Base-by-base conservation (phyloP, 495 filamentous ascomycete species). In the Podospora comata region DNA sequence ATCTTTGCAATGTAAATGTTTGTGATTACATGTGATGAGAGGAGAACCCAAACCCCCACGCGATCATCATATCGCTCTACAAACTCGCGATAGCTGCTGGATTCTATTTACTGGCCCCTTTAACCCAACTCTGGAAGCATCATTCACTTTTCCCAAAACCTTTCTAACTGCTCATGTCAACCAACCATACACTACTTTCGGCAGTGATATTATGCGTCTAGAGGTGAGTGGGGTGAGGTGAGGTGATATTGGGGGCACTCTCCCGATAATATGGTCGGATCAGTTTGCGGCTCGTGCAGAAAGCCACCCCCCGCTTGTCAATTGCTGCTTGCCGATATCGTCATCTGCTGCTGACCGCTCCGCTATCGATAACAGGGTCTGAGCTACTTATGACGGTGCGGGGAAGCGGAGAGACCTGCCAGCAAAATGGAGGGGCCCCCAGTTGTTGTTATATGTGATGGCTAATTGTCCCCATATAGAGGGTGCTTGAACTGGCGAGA, bases 301-400 rank as follows among this genome's bases (percentile, higher is more conserved):
- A 48, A 48, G 23, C 59, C 59, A 34, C 27, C 59, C 59, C 59
- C 59, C 59, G 59, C 59, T 61, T 61, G 59, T 61, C 27, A 28
- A 26, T 30, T 26, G 23, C 59, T 15, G 23, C 59, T 18, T 59
- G 19, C 56, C 56, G 56, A 27, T 59, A 20, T 59, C 56, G 56
- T 59, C 56, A 59, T 26, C 56, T 23, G 26, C 56, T 23, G 26
- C 56, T 59, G 56, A 23, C 26, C 19, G 56, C 56, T 27, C 19
- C 19, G 15, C 19, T 26, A 32, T 61, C 7, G 26, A 32, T 7
- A 32, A 61, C 59, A 32, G 26, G n/a, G 23, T 58, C 56, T 20
- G 13, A 58, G 56, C 19, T 58, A 26, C 19, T 20, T 9, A 13
- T 48, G 39, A 48, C 5, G 39, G 39, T 48, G 39, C 39, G 56